These are phyloP conservation scores for Boletus rufocinnamomeus DNA, from an alignment of 768 basidiomycete genomes.

Conservation along the genomic window DNA sequence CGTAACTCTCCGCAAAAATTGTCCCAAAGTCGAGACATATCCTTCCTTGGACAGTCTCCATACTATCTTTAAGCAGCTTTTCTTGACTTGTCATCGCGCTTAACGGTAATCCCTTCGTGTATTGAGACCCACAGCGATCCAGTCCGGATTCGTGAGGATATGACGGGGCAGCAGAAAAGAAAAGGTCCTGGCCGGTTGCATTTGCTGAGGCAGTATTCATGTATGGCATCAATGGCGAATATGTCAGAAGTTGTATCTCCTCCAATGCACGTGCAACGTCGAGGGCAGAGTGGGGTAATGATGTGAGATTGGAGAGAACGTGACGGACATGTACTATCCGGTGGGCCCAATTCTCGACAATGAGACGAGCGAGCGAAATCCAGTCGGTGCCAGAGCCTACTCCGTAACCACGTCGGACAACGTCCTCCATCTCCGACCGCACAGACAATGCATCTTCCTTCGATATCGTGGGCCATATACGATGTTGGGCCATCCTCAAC, in stretches of 20 bases:
- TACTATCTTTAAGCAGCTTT: background rate
- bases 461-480: constrained; percentile 6
- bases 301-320: background rate
- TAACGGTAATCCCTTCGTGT: background rate
- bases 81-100: constrained; percentile 5
- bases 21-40: constrained; percentile 9
- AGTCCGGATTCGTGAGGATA: background rate
- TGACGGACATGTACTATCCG: constrained; percentile 1
- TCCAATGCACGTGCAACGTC: background rate
- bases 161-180: background rate
- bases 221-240: constrained; percentile 9
- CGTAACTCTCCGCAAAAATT: constrained; percentile 5
- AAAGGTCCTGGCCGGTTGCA: background rate
- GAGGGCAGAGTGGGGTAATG: background rate
- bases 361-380: constrained; percentile 5
- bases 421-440: constrained; percentile 2
- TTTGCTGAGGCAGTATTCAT: constrained; percentile 1
- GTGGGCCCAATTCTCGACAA: constrained; percentile 7
- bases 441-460: constrained; percentile 8
- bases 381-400: constrained; percentile 4
- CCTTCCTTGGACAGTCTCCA: constrained; percentile 4
- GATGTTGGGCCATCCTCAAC: constrained; percentile 5
- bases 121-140: constrained; percentile 3
- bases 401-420: constrained; percentile 4
- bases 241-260: constrained; percentile 2